phyloP scores from a whole-genome alignment of 1,139 yeast species.

The Yamadazyma dushanensis region DNA sequence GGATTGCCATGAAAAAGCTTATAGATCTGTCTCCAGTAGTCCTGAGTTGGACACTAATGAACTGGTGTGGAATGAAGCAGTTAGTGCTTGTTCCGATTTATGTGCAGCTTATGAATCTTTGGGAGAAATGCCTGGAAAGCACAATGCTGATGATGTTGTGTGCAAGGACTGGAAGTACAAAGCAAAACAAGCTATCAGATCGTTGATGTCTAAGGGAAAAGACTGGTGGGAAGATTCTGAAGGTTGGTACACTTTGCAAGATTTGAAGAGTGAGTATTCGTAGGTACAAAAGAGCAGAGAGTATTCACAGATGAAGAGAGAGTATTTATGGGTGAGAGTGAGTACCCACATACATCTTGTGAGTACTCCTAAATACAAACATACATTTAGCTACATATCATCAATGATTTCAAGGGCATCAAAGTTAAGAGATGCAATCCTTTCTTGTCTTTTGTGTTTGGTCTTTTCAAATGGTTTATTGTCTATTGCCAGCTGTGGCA shows the following conservation, averaged over 20 bases:
- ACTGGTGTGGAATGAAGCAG: constrained; percentile 72
- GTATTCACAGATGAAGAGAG: no score
- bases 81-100: constrained; percentile 75
- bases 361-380: neutral
- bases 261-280: constrained; percentile 43
- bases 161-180: constrained; percentile 93
- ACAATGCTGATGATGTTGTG: constrained; percentile 79
- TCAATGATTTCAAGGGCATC: constrained; percentile 30
- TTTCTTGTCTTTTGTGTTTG: constrained; percentile 2
- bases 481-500: neutral
- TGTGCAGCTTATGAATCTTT: constrained; percentile 85
- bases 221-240: constrained; percentile 76
- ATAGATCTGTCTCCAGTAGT: constrained; percentile 64
- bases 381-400: constrained; percentile 17
- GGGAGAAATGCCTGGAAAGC: constrained; percentile 85
- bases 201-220: constrained; percentile 78
- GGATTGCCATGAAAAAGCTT: constrained; percentile 85
- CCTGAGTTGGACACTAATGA: constrained; percentile 68
- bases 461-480: neutral
- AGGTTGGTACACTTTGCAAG: constrained; percentile 69
- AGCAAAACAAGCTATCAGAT: constrained; percentile 68
- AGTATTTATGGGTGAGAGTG: no score
- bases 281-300: no score
- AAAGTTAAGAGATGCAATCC: constrained; percentile 30
- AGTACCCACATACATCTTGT: neutral